Evolutionary conservation across 2,329 filamentous ascomycete genomes (phyloP), one percentile per base, ranked within the genome.

Genomic region (Ilyonectria mors-panacis): DNA sequence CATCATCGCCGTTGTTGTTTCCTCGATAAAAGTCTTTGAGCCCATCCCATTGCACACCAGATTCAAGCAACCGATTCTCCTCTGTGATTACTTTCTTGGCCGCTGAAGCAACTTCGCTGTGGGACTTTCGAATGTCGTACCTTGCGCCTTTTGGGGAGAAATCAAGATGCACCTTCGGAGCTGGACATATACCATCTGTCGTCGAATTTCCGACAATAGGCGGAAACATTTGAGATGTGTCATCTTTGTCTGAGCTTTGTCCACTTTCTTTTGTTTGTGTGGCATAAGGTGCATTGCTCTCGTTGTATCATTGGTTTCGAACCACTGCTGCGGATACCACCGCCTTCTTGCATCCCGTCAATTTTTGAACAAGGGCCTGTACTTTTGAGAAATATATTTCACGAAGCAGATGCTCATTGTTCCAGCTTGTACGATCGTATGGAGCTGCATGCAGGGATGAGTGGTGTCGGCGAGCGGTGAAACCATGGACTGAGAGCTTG

Each of bases 51-150:
- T 59, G 56, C 28, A 59, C 42, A 35, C 56, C 42, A 17, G 37
- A 45, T 37, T 59, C 37, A 45, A 59, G 56, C 8, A 59, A 23
- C 7, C 19, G 56, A 59, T 59, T 59, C 26, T 59, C 56, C 39
- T n/a, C 39, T 21, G 19, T 45, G 39, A 59, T 48, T 8, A 59
- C 39, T 45, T 28, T 13, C 42, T 59, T 39, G 42, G 56, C 42
- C 23, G 39, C 39, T 47, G 37, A 23, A 37, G 55, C 28, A 45
- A 65, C 62, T 42, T 47, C 15, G 33, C 37, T 50, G 19, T 64
- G 54, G 35, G 54, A 58, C 61, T 59, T 58, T 59, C 61, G 44
- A 37, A 59, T 64, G 54, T 64, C 54, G 45, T 64, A 64, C 28
- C 61, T 50, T 42, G 61, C 61, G 58, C 61, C 61, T 54, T 44